phyloP scores from a whole-genome alignment of 805 yeast species.

The Millerago galiae region DNA sequence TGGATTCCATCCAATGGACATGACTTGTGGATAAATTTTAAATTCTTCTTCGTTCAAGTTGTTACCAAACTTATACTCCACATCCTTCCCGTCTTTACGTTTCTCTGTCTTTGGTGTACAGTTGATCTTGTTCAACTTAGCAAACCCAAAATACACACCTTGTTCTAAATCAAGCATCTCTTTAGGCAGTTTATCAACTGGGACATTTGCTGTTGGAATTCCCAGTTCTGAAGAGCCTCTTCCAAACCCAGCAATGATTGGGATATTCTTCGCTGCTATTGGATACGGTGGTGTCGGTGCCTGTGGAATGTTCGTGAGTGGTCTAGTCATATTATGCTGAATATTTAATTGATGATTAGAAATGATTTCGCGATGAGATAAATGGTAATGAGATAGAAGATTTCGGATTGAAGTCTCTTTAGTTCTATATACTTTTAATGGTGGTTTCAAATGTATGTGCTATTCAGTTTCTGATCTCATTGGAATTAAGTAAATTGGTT shows the following conservation, averaged over 20 bases:
- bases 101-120: slow-evolving; percentile 1
- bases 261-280: slow-evolving; percentile 35
- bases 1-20: slow-evolving; percentile 96
- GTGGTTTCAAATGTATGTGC: no score
- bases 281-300: slow-evolving; percentile 44
- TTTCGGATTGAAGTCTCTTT: no score
- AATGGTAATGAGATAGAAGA: no score
- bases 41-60: slow-evolving; percentile 34
- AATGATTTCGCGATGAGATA: no score
- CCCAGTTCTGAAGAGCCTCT: slow-evolving; percentile 93
- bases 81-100: slow-evolving; percentile 32
- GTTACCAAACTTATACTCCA: slow-evolving; percentile 58
- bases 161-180: slow-evolving; percentile 41
- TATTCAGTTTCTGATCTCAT: no score
- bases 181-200: slow-evolving; percentile 39
- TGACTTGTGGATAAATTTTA: slow-evolving; percentile 73
- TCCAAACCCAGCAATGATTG: slow-evolving; percentile 80
- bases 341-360: no score
- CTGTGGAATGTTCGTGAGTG: slow-evolving; percentile 30
- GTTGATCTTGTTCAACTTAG: slow-evolving; percentile 26
- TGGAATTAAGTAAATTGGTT: no score
- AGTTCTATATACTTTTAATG: no score
- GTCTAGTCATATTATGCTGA: slow-evolving; percentile 18
- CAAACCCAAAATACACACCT: slow-evolving; percentile 91
- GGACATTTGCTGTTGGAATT: slow-evolving; percentile 91